Evolutionary conservation across 2,329 filamentous ascomycete genomes (phyloP), one percentile per base, ranked within the genome.

Genomic region (Chaetoscypha palmicola): DNA sequence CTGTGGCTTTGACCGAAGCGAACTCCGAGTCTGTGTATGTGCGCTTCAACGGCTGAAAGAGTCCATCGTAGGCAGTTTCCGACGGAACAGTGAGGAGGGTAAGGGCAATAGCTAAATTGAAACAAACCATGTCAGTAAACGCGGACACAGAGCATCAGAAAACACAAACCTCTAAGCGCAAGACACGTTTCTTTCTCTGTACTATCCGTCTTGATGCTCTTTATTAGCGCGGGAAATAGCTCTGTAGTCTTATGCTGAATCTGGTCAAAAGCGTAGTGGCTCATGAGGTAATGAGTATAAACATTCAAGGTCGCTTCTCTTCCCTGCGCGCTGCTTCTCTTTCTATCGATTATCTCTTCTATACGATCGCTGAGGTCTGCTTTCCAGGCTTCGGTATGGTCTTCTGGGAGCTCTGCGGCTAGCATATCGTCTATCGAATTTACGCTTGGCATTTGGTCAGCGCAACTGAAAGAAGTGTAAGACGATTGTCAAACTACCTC

Each of bases 301-400:
- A 67, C 66, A 26, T 68, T 66, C 41, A 85, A 66, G 28, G 70
- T 70, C 35, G 77, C 69, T 55, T 84, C 79, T 43, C 83, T 72
- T 21, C 79, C 77, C 46, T 79, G 72, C 9, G 71, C 73, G 49
- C 73, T 83, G 60, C 77, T 82, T 51, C 79, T 73, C 67, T 86
- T 86, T 52, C 80, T 73, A 54, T 86, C 79, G 44, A 78, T 68
- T 31, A 86, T 76, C 54, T 82, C 75, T 41, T 81, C 71, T 41
- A 85, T 75, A 34, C 74, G 71, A 49, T 77, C 72, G 21, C 64
- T 62, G 20, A 86, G 66, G 47, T 79, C 73, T 31, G 72, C 62
- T 41, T 73, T 71, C 77, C 79, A 82, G 16, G 68, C 68, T 43
- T 73, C 72, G 35, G 72, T 68, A 4, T 70, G 66, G 19, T 67